phyloP scores from a whole-genome alignment of 2,329 filamentous ascomycete genomes.

The Helicocarpus griseus region DNA sequence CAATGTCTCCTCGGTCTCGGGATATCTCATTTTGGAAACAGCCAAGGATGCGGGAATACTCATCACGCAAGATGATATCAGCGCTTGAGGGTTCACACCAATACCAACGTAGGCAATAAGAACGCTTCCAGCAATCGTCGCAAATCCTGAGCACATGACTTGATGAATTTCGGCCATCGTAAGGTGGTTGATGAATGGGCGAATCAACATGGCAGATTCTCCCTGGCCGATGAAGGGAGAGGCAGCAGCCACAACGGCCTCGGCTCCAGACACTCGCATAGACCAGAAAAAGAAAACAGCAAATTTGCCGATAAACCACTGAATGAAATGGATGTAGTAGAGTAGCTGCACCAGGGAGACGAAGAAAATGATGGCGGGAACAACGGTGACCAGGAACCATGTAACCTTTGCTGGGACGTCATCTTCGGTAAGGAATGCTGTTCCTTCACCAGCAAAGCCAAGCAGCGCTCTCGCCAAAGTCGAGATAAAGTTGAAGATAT shows the following conservation, averaged over 20 bases:
- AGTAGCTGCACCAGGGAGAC: slow-evolving; percentile 81
- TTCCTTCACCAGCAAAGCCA: slow-evolving; percentile 64
- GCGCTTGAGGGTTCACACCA: slow-evolving; percentile 71
- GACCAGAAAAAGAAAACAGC: slow-evolving; percentile 87
- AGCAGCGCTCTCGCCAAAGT: slow-evolving; percentile 63
- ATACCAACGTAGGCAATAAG: slow-evolving; percentile 77
- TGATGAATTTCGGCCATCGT: slow-evolving; percentile 85
- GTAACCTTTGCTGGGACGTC: slow-evolving; percentile 29
- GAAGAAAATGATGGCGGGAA: slow-evolving; percentile 96
- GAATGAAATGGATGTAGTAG: slow-evolving; percentile 69
- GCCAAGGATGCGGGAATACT: slow-evolving; percentile 85
- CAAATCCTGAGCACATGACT: slow-evolving; percentile 85
- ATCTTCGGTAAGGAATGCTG: slow-evolving; percentile 56
- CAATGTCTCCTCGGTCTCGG: slow-evolving; percentile 76
- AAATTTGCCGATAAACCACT: slow-evolving; percentile 85
- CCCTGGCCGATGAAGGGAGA: slow-evolving; percentile 92
- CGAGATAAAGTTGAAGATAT: slow-evolving; percentile 87
- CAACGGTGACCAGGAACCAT: slow-evolving; percentile 68
- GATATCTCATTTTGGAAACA: slow-evolving; percentile 80
- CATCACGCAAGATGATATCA: slow-evolving; percentile 92
- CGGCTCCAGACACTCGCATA: slow-evolving; percentile 77
- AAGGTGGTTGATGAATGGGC: slow-evolving; percentile 74
- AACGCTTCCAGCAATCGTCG: slow-evolving; percentile 82
- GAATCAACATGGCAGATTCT: slow-evolving; percentile 86
- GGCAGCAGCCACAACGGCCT: slow-evolving; percentile 86